These are phyloP conservation scores for Fomitopsis schrenkii DNA, from an alignment of 1,284 basidiomycete species.

Conservation along the genomic window DNA sequence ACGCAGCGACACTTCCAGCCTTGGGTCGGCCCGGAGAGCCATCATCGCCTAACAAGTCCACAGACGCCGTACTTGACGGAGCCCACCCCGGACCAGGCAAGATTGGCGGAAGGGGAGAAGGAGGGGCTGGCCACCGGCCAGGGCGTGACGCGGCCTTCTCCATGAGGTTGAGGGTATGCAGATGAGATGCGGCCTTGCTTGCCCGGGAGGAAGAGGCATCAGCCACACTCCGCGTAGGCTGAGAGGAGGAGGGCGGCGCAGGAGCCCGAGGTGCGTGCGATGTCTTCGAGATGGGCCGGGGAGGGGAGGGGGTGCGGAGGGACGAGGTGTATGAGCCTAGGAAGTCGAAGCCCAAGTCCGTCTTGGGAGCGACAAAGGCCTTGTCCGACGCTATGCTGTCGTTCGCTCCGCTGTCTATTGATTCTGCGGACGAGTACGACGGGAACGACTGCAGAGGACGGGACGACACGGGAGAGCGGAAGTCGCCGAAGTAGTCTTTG, in stretches of 20 bases:
- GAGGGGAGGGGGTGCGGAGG: slow-evolving; percentile 25
- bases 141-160: slow-evolving; percentile 46
- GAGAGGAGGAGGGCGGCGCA: neutral
- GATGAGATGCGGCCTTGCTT: slow-evolving; percentile 34
- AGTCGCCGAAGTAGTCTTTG: slow-evolving; percentile 30
- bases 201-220: neutral
- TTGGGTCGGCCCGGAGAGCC: neutral
- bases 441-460: neutral
- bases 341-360: slow-evolving; percentile 16
- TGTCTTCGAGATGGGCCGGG: slow-evolving; percentile 12
- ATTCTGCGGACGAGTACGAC: neutral
- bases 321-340: slow-evolving; percentile 11
- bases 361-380: slow-evolving; percentile 18
- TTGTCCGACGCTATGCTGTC: slow-evolving; percentile 17
- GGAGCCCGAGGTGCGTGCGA: neutral
- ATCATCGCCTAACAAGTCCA: slow-evolving; percentile 24
- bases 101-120: slow-evolving; percentile 47
- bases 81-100: slow-evolving; percentile 26
- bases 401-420: slow-evolving; percentile 8
- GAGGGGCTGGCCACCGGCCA: slow-evolving; percentile 62
- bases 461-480: slow-evolving; percentile 9
- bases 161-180: slow-evolving; percentile 52
- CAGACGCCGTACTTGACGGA: neutral
- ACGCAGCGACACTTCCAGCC: neutral
- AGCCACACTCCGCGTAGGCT: neutral